These are phyloP conservation scores for Candida nanaspora DNA, from an alignment of 805 yeast species.

Conservation along the genomic window DNA sequence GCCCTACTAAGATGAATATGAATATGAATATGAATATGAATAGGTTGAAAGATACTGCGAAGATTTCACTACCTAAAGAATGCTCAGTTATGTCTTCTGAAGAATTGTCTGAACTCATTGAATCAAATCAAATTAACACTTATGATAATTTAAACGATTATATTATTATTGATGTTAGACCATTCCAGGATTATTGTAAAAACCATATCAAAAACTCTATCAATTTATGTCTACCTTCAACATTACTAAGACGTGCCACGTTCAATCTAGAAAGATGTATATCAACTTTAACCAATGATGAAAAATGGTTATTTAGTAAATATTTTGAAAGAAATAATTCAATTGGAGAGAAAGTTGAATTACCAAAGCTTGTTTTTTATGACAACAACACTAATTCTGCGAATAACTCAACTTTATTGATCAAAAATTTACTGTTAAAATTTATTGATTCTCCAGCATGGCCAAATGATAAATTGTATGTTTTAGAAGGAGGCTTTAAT, in stretches of 20 bases:
- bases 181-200: constrained; percentile 65
- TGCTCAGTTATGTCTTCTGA: constrained; percentile 12
- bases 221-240: constrained; percentile 85
- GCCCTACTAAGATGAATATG: too few species aligned
- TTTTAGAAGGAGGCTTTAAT: constrained; percentile 36
- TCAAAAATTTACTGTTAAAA: constrained; percentile 42
- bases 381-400: constrained; percentile 34
- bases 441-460: constrained; percentile 32
- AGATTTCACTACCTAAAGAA: constrained; percentile 14
- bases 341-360: constrained; percentile 14
- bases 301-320: constrained; percentile 33
- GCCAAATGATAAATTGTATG: constrained; percentile 25
- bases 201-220: constrained; percentile 54
- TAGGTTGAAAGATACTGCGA: constrained; percentile 14
- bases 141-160: constrained; percentile 22
- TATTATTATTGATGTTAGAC: constrained; percentile 70
- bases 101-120: constrained; percentile 6
- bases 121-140: constrained; percentile 9
- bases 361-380: constrained; percentile 43
- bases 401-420: constrained; percentile 26
- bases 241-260: constrained; percentile 67
- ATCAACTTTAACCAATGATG: constrained; percentile 49
- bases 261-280: constrained; percentile 60
- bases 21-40: constrained; percentile 9
- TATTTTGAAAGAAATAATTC: constrained; percentile 28